Evolutionary conservation across 2,329 filamentous ascomycete species (phyloP), one percentile per base, ranked within the genome.

Genomic region (Drechslerella stenobrocha): DNA sequence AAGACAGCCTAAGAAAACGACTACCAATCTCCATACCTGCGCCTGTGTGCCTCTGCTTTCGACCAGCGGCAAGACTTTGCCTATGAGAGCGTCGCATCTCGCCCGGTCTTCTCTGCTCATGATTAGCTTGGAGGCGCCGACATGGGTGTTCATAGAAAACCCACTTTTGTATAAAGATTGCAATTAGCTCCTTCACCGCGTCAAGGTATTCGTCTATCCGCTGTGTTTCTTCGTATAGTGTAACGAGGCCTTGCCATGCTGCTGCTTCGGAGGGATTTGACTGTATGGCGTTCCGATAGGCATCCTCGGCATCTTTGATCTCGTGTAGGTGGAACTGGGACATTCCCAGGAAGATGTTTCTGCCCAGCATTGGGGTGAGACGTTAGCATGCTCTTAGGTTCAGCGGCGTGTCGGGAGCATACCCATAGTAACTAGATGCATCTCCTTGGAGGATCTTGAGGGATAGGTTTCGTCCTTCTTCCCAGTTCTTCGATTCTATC

Each of bases 161-260:
- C 65, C 87, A 84, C 73, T 81, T 80, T 59, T 86, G 82, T 26
- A 83, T 82, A 73, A 88, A 90, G 51, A 96, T 84, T 55, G 86
- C 81, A 5, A 89, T 90, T 44, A 97, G 80, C 66, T 82, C 85
- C 61, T 90, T 76, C 1, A 86, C 87, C 1, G 88, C 88, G 45
- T 84, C 79, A 47, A 87, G 86, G 74, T 96, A 96, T 48, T 86
- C 82, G 56, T 83, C 81, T 11, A 97, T 78, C 73, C 87, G 88
- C 56, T 82, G 81, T 74, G 90, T 87, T 72, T 84, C 87, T 77
- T 96, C 89, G 75, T 90, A 96, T 26, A 97, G 77, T 73, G 86
- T 88, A 76, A 93, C 83, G 45, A 98, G 80, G 0, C 93, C 93
- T 75, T 96, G 88, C 90, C 89, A 97, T 71, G 88, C 88, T 73